Evolutionary conservation across 176 grass and related monocot species (phyloP).

Genomic region (Canna indica): DNA sequence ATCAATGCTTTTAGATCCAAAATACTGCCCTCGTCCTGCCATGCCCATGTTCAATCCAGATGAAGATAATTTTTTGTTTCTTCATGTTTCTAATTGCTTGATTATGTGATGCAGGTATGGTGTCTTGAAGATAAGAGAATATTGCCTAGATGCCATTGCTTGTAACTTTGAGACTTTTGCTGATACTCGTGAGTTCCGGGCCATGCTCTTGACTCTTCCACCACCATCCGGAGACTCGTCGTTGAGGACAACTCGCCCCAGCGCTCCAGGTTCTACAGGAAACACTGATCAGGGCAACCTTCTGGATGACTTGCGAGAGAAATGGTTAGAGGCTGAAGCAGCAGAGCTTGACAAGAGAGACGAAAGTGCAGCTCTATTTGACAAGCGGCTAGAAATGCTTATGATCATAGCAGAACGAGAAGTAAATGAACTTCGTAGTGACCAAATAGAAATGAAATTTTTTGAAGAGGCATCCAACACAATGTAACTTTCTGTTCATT

Average conservation of each 20-base stretch:
- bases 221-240: constrained; percentile 55
- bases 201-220: constrained; percentile 77
- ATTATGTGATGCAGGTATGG: constrained; percentile 41
- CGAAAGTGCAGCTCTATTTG: constrained; percentile 73
- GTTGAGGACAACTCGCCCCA: constrained; percentile 55
- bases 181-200: constrained; percentile 48
- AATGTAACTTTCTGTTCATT: neutral
- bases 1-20: too few relatives aligned
- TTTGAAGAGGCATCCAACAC: neutral
- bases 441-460: neutral
- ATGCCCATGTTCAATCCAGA: neutral
- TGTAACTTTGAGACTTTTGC: constrained; percentile 88
- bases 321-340: constrained; percentile 75
- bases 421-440: constrained; percentile 23
- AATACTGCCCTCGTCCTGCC: neutral
- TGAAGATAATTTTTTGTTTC: neutral
- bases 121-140: constrained; percentile 85
- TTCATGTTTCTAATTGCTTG: neutral
- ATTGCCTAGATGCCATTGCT: constrained; percentile 71
- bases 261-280: constrained; percentile 44
- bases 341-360: constrained; percentile 72
- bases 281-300: constrained; percentile 61
- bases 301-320: constrained; percentile 87
- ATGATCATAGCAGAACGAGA: constrained; percentile 67
- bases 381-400: constrained; percentile 59